phyloP scores from a whole-genome alignment of 2,329 filamentous ascomycete genomes.

The Fonsecaea multimorphosa region DNA sequence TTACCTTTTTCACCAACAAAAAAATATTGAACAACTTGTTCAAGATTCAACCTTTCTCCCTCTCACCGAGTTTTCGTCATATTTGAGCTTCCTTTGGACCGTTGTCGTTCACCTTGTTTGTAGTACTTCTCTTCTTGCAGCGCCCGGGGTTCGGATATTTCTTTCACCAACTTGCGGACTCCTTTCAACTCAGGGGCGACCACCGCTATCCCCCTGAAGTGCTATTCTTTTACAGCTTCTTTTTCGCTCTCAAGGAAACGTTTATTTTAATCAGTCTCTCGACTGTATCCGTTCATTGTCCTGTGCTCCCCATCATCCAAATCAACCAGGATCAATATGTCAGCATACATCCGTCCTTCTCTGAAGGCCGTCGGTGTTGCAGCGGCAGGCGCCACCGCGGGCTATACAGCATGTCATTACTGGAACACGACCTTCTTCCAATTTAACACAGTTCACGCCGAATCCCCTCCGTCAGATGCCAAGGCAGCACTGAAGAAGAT shows the following conservation, averaged over 20 bases:
- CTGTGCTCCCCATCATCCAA: not conserved
- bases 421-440: conserved; percentile 32
- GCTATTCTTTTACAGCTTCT: not conserved
- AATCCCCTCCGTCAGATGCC: conserved; percentile 38
- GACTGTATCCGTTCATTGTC: not conserved
- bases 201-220: not conserved
- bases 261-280: not conserved
- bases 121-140: not conserved
- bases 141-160: not conserved
- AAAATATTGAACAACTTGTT: conserved; percentile 1
- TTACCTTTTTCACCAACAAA: not conserved
- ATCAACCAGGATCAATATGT: conserved; percentile 20
- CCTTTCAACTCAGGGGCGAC: not conserved
- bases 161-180: not conserved
- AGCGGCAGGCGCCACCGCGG: conserved; percentile 26
- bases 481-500: conserved; percentile 39
- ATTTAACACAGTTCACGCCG: conserved; percentile 37
- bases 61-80: not conserved
- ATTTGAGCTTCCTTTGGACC: conserved; percentile 1
- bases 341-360: conserved; percentile 29
- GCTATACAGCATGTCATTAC: conserved; percentile 34
- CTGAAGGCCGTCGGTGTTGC: conserved; percentile 25
- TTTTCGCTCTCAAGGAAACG: not conserved
- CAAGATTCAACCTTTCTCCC: not conserved
- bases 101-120: not conserved